Conservation (phyloP, 2,329 filamentous ascomycete species). For the Talaromyces sp. region DNA sequence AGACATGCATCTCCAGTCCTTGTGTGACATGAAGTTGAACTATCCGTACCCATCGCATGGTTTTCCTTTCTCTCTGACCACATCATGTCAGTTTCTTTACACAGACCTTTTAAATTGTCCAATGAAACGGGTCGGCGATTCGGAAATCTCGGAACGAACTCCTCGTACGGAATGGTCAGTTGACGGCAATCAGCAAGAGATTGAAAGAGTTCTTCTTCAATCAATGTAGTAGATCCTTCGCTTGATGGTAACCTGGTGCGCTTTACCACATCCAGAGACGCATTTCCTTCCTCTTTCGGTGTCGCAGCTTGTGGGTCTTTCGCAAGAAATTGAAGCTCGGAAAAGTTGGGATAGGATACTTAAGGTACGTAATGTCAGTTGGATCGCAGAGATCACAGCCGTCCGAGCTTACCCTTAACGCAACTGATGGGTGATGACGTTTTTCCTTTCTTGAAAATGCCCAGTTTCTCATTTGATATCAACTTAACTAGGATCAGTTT, state of each 20-base stretch:
- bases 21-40: neutral
- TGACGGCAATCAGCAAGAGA: neutral
- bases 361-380: neutral
- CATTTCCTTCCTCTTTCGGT: neutral
- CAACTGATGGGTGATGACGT: conserved; percentile 28
- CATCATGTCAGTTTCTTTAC: neutral
- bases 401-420: conserved; percentile 17
- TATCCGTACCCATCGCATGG: neutral
- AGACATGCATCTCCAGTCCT: neutral
- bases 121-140: conserved; percentile 2
- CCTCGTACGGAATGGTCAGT: conserved; percentile 9
- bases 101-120: conserved; percentile 11
- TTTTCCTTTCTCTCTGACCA: neutral
- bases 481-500: conserved; percentile 20
- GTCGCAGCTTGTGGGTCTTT: neutral
- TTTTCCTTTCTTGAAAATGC: conserved; percentile 35
- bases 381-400: neutral
- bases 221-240: neutral
- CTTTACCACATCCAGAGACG: neutral
- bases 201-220: conserved; percentile 1
- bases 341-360: conserved; percentile 6
- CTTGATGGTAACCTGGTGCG: neutral
- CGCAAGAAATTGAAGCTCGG: conserved; percentile 17
- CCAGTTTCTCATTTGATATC: conserved; percentile 19
- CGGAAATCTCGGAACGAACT: neutral